Evolutionary conservation across 1,139 yeast species (phyloP), one percentile per base, ranked within the genome.

Genomic region (Saccharomyces pastorianus): DNA sequence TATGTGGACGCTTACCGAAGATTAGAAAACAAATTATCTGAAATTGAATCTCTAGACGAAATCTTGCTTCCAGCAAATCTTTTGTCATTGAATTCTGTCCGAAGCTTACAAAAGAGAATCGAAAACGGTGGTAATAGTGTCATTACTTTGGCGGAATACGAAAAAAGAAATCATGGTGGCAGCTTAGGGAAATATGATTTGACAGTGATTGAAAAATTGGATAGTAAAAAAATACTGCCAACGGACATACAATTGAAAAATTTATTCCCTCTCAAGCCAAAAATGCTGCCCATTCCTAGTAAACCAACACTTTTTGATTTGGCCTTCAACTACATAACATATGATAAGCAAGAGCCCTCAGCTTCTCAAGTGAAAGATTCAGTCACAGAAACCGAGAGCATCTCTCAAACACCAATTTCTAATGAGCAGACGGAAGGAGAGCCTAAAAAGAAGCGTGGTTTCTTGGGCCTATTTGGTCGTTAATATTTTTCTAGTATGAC

Each of bases 291-390:
- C 1, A 79, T 87, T 1, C 77, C 83, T 56, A 81, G 85, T 56
- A 91, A 91, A 70, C 96, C 98, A 0, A 96, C 90, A 7, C 79
- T 90, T 64, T 91, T 89, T 65, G 98, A 91, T 68, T 76, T 88
- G 64, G 97, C 95, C 0, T 90, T 76, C 74, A 90, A 90, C 68
- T 90, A 88, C 65, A 80, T 91, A 53, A 75, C 77, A 50, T 83
- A 83, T 65, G 76, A 63, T 14, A 58, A 55, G 27, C 57, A 59
- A 51, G 56, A 51, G 27, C 28, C 17, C 4, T 31, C 51, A 27
- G 47, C 42, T n/a, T 5, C 52, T n/a, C 44, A 25, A 17, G 6
- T 7, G 42, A 46, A 11, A 34, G 49, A 41, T 7, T 51, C 27
- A 47, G 31, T 26, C 53, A 48, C 17, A 46, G 27, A 49, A 14